phyloP scores from a whole-genome alignment of 495 filamentous ascomycete species.

The Aspergillus sparsus region DNA sequence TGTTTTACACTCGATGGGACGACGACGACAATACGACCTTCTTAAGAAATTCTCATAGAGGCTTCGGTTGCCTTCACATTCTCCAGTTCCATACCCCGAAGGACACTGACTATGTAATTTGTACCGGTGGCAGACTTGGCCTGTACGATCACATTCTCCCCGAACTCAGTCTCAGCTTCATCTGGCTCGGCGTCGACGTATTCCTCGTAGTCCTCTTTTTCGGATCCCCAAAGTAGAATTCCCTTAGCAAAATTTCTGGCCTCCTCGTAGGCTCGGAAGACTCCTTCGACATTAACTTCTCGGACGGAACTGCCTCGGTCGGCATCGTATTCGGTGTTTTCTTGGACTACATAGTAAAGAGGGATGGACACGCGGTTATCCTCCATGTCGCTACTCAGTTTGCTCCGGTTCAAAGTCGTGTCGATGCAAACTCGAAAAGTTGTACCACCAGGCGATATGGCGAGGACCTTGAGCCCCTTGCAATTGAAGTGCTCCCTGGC shows the following conservation, averaged over 20 bases:
- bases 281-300: conserved; percentile 20
- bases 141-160: conserved; percentile 29
- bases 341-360: conserved; percentile 29
- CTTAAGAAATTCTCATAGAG: no score
- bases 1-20: no score
- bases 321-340: conserved; percentile 18
- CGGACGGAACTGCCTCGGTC: conserved; percentile 18
- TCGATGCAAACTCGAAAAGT: conserved; percentile 25
- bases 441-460: conserved; percentile 22
- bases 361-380: conserved; percentile 20
- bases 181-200: conserved; percentile 23
- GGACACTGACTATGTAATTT: conserved; percentile 28
- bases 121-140: conserved; percentile 19
- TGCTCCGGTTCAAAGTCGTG: conserved; percentile 11
- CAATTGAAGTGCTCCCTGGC: not conserved
- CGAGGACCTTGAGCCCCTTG: conserved; percentile 19
- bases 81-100: conserved; percentile 23
- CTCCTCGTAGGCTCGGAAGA: conserved; percentile 20
- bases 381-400: conserved; percentile 14
- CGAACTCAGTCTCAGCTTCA: conserved; percentile 25
- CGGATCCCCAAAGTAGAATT: conserved; percentile 21
- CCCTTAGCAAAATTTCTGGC: conserved; percentile 21
- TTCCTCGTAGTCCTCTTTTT: conserved; percentile 20
- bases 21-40: no score
- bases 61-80: conserved; percentile 23